Evolutionary conservation across 805 yeast species (phyloP), one percentile per base, ranked within the genome.

Genomic region (Blastobotrys attinorum): DNA sequence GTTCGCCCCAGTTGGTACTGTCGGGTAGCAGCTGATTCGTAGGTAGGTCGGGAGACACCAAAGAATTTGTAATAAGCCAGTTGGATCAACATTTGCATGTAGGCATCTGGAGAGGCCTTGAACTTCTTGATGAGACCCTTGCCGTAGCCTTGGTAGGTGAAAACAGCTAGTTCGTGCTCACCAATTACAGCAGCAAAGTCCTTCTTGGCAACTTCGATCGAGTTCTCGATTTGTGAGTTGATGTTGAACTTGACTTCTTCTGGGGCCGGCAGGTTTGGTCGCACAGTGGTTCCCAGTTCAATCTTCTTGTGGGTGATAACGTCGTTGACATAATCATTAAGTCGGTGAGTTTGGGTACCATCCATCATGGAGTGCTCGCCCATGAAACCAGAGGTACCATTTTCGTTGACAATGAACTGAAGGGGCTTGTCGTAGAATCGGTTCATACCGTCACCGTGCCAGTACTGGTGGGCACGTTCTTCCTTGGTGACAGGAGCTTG

Each of bases 331-430:
- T 71, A 79, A 65, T 87, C 87, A 63, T 90, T 90, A 67, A 90
- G 68, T 51, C 87, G 79, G 57, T 86, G 77, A 23, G 96, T 90
- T 59, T 97, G 95, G 7, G 96, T 86, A 49, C 97, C 98, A 64
- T 90, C 98, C 97, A 90, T 90, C 70, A 78, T 83, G 18, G 97
- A 87, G 70, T 90, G 98, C 69, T 90, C 98, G 49, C 95, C 97
- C 59, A 88, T 66, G 69, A 89, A 90, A 0, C 97, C 97, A 5
- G 96, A 85, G 50, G 79, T 72, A 47, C 92, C 96, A 63, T 87
- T 88, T 49, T 77, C 80, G 47, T 83, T 70, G 43, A 90, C 78
- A 54, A 88, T 75, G 62, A 86, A 80, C 69, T 90, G 92, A 47
- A 84, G 69, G 3, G 96, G 90, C 70, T 90, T 90, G 70, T 90